Conservation (phyloP, 306 rosid species). For the Elaeagnus macrophylla region DNA sequence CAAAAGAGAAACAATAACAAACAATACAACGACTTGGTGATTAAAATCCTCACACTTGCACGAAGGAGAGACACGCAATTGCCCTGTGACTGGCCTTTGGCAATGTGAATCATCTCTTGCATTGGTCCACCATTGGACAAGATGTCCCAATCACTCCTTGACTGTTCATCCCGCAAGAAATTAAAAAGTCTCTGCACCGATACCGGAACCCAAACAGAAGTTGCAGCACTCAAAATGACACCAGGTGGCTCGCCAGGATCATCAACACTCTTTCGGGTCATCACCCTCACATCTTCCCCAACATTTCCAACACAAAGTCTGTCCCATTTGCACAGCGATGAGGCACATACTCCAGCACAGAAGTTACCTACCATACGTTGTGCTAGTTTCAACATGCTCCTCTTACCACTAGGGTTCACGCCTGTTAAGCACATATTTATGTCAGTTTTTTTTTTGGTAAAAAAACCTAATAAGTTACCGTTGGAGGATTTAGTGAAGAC, state of each 20-base stretch:
- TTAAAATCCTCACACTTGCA: slow-evolving; percentile 39
- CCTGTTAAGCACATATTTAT: slow-evolving; percentile 19
- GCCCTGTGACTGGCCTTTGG: slow-evolving; percentile 44
- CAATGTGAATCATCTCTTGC: slow-evolving; percentile 49
- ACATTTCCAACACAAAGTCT: slow-evolving; percentile 30
- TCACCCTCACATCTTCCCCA: slow-evolving; percentile 47
- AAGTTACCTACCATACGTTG: slow-evolving; percentile 67
- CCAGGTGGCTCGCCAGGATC: slow-evolving; percentile 57
- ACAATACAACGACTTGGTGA: neutral
- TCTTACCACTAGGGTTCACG: slow-evolving; percentile 32
- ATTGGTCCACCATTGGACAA: slow-evolving; percentile 39
- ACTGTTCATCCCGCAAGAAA: slow-evolving; percentile 43
- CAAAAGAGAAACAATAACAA: neutral
- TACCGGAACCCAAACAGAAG: slow-evolving; percentile 69
- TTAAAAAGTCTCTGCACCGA: slow-evolving; percentile 47
- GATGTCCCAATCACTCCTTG: slow-evolving; percentile 67
- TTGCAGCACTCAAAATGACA: slow-evolving; percentile 62
- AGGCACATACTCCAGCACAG: slow-evolving; percentile 58
- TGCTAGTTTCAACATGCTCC: slow-evolving; percentile 55
- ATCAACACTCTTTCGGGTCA: slow-evolving; percentile 41
- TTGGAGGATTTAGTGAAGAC: neutral
- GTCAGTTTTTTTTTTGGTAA: no score
- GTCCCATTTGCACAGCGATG: slow-evolving; percentile 51
- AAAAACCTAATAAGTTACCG: no score
- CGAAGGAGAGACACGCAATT: slow-evolving; percentile 65